A percentile compares a stretch with the other conserved stretches of the same genome.
Conservation (phyloP, 129 eudicot species). For the Smallanthus sonchifolius region DNA sequence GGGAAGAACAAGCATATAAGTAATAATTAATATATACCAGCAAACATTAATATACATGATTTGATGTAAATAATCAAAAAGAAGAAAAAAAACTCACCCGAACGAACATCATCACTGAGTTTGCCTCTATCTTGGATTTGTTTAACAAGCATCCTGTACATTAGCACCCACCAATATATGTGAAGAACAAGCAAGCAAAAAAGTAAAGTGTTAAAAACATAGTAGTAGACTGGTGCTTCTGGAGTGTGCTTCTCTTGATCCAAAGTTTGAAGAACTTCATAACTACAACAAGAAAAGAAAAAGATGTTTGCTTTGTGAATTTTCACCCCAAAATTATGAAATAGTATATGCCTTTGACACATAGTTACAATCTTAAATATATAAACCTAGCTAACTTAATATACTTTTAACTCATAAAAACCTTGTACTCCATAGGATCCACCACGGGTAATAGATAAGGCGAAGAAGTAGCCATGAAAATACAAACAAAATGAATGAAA, state of each 20-base stretch:
- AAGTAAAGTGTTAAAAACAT: slow-evolving; percentile 74
- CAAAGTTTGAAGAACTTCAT: slow-evolving; percentile 50
- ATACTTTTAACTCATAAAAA: no score
- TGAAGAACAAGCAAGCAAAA: slow-evolving; percentile 69
- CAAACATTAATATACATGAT: not conserved
- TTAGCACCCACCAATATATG: slow-evolving; percentile 83
- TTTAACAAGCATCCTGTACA: slow-evolving; percentile 77
- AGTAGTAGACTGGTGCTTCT: slow-evolving; percentile 62
- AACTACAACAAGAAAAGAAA: slow-evolving; percentile 35
- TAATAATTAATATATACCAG: not conserved
- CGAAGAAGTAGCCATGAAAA: slow-evolving; percentile 76
- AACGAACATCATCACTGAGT: slow-evolving; percentile 74
- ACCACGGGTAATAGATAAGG: slow-evolving; percentile 69
- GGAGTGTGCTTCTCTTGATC: slow-evolving; percentile 55
- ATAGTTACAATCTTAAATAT: no score
- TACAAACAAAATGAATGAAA: slow-evolving; percentile 71
- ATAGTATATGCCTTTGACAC: no score
- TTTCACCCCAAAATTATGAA: not conserved
- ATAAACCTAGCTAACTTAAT: no score
- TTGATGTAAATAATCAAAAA: not conserved
- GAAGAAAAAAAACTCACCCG: slow-evolving; percentile 47
- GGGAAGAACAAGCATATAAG: not conserved
- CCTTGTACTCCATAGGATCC: slow-evolving; percentile 95
- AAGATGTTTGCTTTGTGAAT: slow-evolving; percentile 1
- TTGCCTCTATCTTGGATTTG: slow-evolving; percentile 76